Base-by-base conservation (phyloP, 345 rosid genomes). In the Raphanus sativus region DNA sequence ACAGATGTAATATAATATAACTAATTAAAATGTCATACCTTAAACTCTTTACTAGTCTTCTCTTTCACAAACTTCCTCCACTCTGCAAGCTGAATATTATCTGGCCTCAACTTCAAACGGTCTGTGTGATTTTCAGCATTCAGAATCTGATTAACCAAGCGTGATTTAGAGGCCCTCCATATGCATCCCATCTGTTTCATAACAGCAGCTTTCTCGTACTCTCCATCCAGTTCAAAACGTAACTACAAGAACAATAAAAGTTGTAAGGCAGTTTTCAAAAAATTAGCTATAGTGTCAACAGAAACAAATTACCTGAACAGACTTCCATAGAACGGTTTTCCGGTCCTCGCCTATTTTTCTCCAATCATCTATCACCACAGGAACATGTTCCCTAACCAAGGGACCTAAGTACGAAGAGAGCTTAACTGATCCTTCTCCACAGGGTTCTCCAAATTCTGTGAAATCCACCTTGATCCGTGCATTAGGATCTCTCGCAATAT, bases 171-270 rank as follows among this genome's bases (percentile, higher is more conserved):
- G 48, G 48, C 48, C 48, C 48, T 40, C 48, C 48, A 40, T 40
- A 40, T 10, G 48, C 48, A 40, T 40, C 40, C 24, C 42, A 62
- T 62, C 12, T 62, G 6, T 10, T 33, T 62, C 24, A 62, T 6
- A 32, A 32, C 42, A 2, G 16, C 42, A 5, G 36, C 45, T 8
- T 15, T 62, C 25, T 62, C 12, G 5, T 32, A 62, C 0, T 32
- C 67, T 32, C 12, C 67, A 62, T 62, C 40, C 24, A 62, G 12
- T 62, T 62, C 42, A 62, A 62, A 62, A 2, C 67, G 24, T 62
- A n/a, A 2, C 11, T 62, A 32, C 66, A 61, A 29, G 7, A 16
- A 62, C 30, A 28, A 28, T 3, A 33, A 33, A 33, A 21, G 21
- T 21, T 21, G 21, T 21, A 21, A 21, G 21, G 21, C 21, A 21